Evolutionary conservation across 495 filamentous ascomycete genomes (phyloP), one percentile per base, ranked within the genome.

Genomic region (Aspergillus nanangensis): DNA sequence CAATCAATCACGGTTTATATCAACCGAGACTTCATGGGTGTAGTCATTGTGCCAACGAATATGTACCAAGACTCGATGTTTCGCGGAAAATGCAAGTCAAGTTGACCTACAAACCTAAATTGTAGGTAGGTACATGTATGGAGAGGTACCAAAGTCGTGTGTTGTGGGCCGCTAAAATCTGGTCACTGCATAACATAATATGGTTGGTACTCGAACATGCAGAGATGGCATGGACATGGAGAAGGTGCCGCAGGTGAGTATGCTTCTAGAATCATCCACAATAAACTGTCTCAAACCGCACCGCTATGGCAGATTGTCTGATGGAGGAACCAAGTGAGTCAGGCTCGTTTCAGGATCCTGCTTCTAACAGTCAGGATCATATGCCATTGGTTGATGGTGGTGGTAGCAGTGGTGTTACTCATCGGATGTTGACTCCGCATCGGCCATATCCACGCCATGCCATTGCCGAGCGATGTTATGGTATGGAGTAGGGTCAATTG

Each of bases 201-300:
- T 11, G 5, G 25, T 29, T 29, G 25, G 25, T 11, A 29, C 25
- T 11, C 9, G 19, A 21, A n/a, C 9, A 19, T n/a, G 37, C 9
- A n/a, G 20, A 39, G 37, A 13, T 4, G 7, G 37, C 37, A 39
- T 21, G 13, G 21, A 39, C 18, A 39, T 39, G 37, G 37, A 39
- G 37, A 39, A 39, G 21, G 20, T 15, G 17, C 21, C 33, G n/a
- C n/a, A n/a, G n/a, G 25, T 29, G 29, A 24, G 32, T 35, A 21
- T 31, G 22, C 34, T 44, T 34, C 41, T 44, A 14, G 32, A 44
- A 44, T 32, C 19, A 31, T 14, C 21, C 29, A 31, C 24, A 27
- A 22, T 34, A 24, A 24, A 17, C 29, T 22, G 37, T 24, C 29
- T 22, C 29, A n/a, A n/a, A 20, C 29, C 25, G 41, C 11, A 5